These are phyloP conservation scores for Aspergillus glaucus DNA, from an alignment of 2,329 filamentous ascomycete species.

Conservation along the genomic window DNA sequence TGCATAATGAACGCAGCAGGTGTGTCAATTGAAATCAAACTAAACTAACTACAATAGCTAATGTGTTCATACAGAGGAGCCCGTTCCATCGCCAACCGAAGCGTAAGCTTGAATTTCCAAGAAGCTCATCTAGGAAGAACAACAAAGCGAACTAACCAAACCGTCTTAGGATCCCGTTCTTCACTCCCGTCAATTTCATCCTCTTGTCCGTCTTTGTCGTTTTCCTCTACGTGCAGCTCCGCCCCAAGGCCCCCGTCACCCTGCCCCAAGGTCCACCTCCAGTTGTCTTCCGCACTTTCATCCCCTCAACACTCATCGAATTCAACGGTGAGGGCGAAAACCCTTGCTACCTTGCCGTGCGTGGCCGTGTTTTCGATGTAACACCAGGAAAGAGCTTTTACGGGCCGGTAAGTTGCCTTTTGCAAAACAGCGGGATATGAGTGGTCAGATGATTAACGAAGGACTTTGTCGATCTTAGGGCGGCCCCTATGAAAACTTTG, in stretches of 20 bases:
- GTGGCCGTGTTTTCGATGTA: conserved; percentile 87
- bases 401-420: conserved; percentile 54
- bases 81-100: conserved; percentile 27
- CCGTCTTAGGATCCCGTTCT: conserved; percentile 45
- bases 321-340: conserved; percentile 69
- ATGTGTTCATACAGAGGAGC: conserved; percentile 12
- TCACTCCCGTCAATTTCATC: conserved; percentile 56
- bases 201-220: conserved; percentile 53
- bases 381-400: conserved; percentile 85
- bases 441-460: not conserved
- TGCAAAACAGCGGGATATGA: not conserved
- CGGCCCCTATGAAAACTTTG: conserved; percentile 93
- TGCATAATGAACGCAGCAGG: conserved; percentile 14
- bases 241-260: conserved; percentile 45
- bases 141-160: not conserved
- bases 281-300: conserved; percentile 81
- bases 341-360: conserved; percentile 86
- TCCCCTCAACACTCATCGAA: conserved; percentile 73
- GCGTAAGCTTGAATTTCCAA: conserved; percentile 23
- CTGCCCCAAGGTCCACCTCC: conserved; percentile 55
- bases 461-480: conserved; percentile 41
- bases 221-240: conserved; percentile 54
- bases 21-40: conserved; percentile 1
- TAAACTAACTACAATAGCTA: not conserved
- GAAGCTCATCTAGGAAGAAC: not conserved